phyloP scores from a whole-genome alignment of 495 filamentous ascomycete genomes.

The Xylaria venustula region DNA sequence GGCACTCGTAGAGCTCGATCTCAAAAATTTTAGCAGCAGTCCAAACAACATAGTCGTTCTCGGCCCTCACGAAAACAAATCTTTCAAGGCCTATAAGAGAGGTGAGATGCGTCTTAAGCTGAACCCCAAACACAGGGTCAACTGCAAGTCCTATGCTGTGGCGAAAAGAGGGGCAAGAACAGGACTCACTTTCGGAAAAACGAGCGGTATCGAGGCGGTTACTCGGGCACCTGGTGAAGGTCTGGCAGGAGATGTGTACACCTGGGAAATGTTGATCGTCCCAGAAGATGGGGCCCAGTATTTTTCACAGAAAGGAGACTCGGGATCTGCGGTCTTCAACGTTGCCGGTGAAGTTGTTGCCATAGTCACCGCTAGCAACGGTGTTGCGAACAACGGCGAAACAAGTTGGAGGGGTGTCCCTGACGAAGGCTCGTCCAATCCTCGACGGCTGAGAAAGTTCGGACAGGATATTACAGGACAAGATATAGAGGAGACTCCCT shows the following conservation, averaged over 20 bases:
- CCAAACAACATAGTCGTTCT: conserved; percentile 3
- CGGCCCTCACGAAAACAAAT: too few species aligned
- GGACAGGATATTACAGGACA: too few species aligned
- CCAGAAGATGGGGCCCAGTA: background rate
- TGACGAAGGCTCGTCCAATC: too few species aligned
- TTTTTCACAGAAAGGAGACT: conserved; percentile 9
- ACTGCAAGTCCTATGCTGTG: conserved; percentile 6
- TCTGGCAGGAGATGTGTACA: background rate
- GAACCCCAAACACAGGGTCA: background rate
- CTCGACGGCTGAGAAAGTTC: too few species aligned
- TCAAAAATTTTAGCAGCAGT: background rate
- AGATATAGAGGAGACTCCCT: conserved; percentile 5
- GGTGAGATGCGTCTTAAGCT: background rate
- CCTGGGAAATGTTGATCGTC: conserved; percentile 13
- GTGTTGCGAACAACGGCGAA: too few species aligned
- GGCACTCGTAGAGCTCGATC: conserved; percentile 6
- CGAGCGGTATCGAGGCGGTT: conserved; percentile 9
- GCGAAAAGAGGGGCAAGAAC: conserved; percentile 1
- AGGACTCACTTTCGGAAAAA: conserved; percentile 5
- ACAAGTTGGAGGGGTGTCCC: background rate
- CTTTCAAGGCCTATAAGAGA: background rate
- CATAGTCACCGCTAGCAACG: conserved; percentile 1
- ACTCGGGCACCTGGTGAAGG: too few species aligned
- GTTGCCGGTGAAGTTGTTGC: background rate
- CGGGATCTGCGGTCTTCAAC: conserved; percentile 9